phyloP scores from a whole-genome alignment of 208 protist genomes.

The Leptomonas seymouri region DNA sequence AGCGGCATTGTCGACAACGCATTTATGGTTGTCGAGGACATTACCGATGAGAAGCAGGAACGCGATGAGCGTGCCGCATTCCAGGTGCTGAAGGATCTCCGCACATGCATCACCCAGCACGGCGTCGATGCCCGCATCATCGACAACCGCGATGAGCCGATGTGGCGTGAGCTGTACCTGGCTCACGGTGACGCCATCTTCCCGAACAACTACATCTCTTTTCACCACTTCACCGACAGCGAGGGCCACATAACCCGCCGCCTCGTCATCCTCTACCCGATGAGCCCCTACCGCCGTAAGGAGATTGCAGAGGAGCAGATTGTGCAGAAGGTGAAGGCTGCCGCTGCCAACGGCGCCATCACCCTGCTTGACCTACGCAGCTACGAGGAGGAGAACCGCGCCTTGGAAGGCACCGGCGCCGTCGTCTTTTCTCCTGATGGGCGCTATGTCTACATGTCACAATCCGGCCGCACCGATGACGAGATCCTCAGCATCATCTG shows the following conservation, averaged over 20 bases:
- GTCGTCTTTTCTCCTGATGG: conserved; percentile 73
- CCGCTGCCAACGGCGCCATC: conserved; percentile 38
- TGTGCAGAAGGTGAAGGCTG: conserved; percentile 45
- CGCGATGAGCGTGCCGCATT: conserved; percentile 38
- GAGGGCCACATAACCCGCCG: conserved; percentile 61
- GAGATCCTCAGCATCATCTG: conserved; percentile 69
- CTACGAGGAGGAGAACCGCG: conserved; percentile 53
- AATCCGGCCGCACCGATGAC: conserved; percentile 69
- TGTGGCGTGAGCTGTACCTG: conserved; percentile 36
- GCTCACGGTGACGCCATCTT: conserved; percentile 62
- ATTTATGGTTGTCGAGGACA: conserved; percentile 36
- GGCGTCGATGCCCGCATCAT: conserved; percentile 38
- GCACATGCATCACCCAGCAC: conserved; percentile 26
- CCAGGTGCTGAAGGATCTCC: conserved; percentile 36
- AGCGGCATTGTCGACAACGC: conserved; percentile 48
- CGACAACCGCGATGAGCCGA: conserved; percentile 38
- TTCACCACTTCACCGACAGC: conserved; percentile 78
- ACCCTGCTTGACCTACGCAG: conserved; percentile 74
- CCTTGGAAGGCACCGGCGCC: conserved; percentile 72
- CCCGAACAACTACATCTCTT: conserved; percentile 70
- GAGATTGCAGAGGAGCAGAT: conserved; percentile 66
- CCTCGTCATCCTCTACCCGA: conserved; percentile 80
- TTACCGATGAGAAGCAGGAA: conserved; percentile 32
- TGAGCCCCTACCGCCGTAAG: conserved; percentile 66
- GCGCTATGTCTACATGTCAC: conserved; percentile 81